These are phyloP conservation scores for Aciculosporium take DNA, from an alignment of 2,329 filamentous ascomycete genomes.

Conservation along the genomic window DNA sequence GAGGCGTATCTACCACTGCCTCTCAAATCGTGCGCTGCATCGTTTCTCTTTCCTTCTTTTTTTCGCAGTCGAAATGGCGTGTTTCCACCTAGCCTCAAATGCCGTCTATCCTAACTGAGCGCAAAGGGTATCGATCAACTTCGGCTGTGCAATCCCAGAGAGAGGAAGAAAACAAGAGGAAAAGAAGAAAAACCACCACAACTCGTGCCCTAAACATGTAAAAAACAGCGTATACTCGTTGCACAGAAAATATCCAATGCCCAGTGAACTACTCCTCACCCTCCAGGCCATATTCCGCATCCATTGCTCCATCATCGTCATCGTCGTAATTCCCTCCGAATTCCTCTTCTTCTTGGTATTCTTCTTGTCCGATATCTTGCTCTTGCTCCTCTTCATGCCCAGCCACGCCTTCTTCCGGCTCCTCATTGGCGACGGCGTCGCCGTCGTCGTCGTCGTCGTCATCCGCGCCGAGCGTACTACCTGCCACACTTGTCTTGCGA, in stretches of 20 bases:
- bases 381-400: conserved; percentile 19
- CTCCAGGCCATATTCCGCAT: conserved; percentile 16
- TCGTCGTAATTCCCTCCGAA: conserved; percentile 22
- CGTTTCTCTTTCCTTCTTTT: no score
- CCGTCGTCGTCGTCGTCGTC: conserved; percentile 17
- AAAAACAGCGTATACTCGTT: neutral
- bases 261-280: conserved; percentile 1
- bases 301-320: conserved; percentile 23
- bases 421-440: conserved; percentile 21
- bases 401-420: conserved; percentile 21
- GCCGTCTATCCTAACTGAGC: no score
- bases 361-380: conserved; percentile 18
- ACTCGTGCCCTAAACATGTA: no score
- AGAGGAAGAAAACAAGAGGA: neutral
- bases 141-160: no score
- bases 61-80: no score
- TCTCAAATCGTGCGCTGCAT: no score
- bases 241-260: neutral
- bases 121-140: no score
- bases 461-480: conserved; percentile 22
- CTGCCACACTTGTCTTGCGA: conserved; percentile 25
- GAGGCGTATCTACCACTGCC: no score
- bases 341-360: conserved; percentile 17
- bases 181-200: neutral
- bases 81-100: no score